Evolutionary conservation across 2,329 filamentous ascomycete species (phyloP).

Genomic region (Grosmannia huntii): DNA sequence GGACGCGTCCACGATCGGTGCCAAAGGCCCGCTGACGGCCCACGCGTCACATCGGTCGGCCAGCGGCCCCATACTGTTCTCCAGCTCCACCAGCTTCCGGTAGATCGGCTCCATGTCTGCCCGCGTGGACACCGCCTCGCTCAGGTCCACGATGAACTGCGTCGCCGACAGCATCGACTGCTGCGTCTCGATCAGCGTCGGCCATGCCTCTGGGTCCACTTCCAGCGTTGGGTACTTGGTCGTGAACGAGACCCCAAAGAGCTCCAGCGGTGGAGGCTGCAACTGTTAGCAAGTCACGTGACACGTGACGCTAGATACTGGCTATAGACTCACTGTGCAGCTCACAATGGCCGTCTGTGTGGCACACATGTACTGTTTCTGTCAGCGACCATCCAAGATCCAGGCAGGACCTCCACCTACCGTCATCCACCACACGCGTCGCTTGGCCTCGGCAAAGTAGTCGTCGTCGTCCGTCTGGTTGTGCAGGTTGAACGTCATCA

Average conservation of each 20-base stretch:
- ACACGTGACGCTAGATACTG: too few species aligned
- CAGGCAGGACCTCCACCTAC: conserved; percentile 16
- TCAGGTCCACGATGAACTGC: conserved; percentile 34
- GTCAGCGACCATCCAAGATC: too few species aligned
- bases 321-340: conserved; percentile 32
- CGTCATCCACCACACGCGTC: conserved; percentile 41
- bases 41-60: conserved; percentile 23
- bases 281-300: background rate
- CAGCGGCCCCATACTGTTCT: conserved; percentile 24
- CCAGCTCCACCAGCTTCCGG: conserved; percentile 27
- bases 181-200: conserved; percentile 31
- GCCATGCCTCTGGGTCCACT: conserved; percentile 29
- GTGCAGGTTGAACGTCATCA: conserved; percentile 33
- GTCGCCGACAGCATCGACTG: conserved; percentile 33
- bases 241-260: conserved; percentile 25
- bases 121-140: conserved; percentile 25
- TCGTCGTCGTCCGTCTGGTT: conserved; percentile 23
- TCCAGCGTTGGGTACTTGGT: conserved; percentile 27
- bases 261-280: conserved; percentile 11
- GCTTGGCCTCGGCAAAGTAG: conserved; percentile 31
- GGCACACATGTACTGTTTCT: conserved; percentile 31
- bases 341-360: conserved; percentile 39
- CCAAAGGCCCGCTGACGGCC: conserved; percentile 20
- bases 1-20: conserved; percentile 22
- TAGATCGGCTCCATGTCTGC: conserved; percentile 27